Evolutionary conservation across 495 filamentous ascomycete species (phyloP), one percentile per base, ranked within the genome.

Genomic region (Podospora sp.): DNA sequence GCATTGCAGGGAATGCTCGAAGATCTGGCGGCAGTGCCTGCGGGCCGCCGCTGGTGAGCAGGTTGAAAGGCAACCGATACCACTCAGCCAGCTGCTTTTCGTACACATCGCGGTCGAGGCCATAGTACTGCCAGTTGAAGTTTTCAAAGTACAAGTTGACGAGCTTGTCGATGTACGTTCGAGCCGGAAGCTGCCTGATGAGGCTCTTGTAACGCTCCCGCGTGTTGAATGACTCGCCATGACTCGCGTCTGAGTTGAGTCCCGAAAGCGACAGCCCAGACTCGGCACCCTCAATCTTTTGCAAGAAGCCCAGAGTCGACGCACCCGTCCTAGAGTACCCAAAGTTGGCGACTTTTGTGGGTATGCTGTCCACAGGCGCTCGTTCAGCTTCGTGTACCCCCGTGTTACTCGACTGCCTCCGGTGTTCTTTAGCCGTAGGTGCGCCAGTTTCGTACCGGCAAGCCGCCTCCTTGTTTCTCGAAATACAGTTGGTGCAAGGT

Each of bases 401-500:
- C 5, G 61, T 62, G 53, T 76, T 78, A 40, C 71, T 69, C 25
- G 12, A 29, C 6, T 60, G 35, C 16, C 18, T 49, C 29, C 29
- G 57, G 33, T 76, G 72, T 60, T 79, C 72, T 67, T 78, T 80
- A 51, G 78, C 76, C 14, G 79, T 76, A 0, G 80, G 80, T n/a
- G 82, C 77, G 40, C 81, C 80, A 46, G 82, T 81, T 68, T 86
- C 83, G 68, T 86, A 86, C 0, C 72, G 76, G 66, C 84, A 86
- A 21, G 76, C 69, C 46, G 77, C 73, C 68, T 84, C 74, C 68
- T 83, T 84, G 61, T 79, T 81, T 53, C 84, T 77, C 59, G 82
- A 80, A 35, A 84, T 76, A 70, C 87, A 90, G 69, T 90, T 90
- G 27, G 83, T 82, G 71, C 87, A 89, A 1, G 87, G 87, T 64